phyloP scores from a whole-genome alignment of 2,329 filamentous ascomycete genomes.

The Penicillium sp. region DNA sequence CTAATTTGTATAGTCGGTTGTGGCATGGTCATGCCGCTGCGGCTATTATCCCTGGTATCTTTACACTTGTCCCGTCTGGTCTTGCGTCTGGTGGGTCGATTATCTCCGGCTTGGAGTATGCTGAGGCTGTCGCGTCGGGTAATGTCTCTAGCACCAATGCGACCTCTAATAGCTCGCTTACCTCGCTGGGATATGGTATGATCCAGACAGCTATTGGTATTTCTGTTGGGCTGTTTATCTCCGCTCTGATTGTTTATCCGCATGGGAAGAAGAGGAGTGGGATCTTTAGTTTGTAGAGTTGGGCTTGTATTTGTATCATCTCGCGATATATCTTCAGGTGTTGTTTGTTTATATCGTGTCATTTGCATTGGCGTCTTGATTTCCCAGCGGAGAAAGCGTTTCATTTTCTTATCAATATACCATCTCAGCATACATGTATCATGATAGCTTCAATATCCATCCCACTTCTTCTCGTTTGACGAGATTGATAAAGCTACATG shows the following conservation, averaged over 20 bases:
- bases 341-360: not conserved
- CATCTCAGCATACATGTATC: not conserved
- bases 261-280: conserved; percentile 44
- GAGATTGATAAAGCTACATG: too few species aligned
- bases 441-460: too few species aligned
- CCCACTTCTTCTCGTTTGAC: too few species aligned
- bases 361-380: not conserved
- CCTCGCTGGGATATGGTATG: conserved; percentile 43
- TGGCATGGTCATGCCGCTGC: conserved; percentile 76
- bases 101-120: conserved; percentile 53
- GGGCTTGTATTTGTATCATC: not conserved
- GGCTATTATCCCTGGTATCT: conserved; percentile 81
- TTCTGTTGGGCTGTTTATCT: conserved; percentile 45
- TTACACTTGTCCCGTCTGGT: conserved; percentile 61
- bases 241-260: conserved; percentile 45
- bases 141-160: not conserved
- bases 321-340: not conserved
- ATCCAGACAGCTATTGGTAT: conserved; percentile 47
- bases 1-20: conserved; percentile 70
- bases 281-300: conserved; percentile 37
- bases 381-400: not conserved
- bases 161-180: conserved; percentile 17
- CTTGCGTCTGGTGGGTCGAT: conserved; percentile 55
- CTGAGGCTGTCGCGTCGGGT: conserved; percentile 47
- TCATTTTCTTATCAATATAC: not conserved